Conservation (phyloP, 1,139 yeast species). For the Hanseniaspora sp. region DNA sequence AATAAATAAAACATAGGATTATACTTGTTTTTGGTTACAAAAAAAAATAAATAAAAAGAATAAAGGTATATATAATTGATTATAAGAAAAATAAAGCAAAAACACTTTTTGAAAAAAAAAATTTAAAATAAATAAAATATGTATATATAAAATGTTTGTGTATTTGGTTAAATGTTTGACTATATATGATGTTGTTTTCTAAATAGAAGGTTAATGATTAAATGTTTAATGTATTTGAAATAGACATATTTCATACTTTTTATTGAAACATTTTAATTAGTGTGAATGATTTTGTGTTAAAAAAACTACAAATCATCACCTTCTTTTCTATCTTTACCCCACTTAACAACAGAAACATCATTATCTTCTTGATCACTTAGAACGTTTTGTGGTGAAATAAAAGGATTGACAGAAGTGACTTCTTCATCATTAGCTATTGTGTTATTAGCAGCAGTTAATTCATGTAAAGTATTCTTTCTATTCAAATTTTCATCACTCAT, state of each 20-base stretch:
- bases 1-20: not conserved
- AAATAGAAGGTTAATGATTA: too few relatives aligned
- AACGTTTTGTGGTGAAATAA: not conserved
- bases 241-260: too few relatives aligned
- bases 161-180: not conserved
- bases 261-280: too few relatives aligned
- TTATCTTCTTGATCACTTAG: conserved; percentile 9
- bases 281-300: not conserved
- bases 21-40: not conserved
- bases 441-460: not conserved
- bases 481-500: not conserved
- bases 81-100: not conserved
- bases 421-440: not conserved
- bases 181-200: too few relatives aligned
- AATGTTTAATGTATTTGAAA: too few relatives aligned
- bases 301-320: not conserved
- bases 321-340: conserved; percentile 15
- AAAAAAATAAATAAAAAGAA: not conserved
- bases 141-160: too few relatives aligned
- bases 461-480: not conserved
- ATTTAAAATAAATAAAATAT: not conserved
- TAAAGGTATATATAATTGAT: not conserved
- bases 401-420: too few relatives aligned
- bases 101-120: not conserved
- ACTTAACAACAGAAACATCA: not conserved